Evolutionary conservation across 2,329 filamentous ascomycete species (phyloP).

Genomic region (Calonectria pseudoreteaudii): DNA sequence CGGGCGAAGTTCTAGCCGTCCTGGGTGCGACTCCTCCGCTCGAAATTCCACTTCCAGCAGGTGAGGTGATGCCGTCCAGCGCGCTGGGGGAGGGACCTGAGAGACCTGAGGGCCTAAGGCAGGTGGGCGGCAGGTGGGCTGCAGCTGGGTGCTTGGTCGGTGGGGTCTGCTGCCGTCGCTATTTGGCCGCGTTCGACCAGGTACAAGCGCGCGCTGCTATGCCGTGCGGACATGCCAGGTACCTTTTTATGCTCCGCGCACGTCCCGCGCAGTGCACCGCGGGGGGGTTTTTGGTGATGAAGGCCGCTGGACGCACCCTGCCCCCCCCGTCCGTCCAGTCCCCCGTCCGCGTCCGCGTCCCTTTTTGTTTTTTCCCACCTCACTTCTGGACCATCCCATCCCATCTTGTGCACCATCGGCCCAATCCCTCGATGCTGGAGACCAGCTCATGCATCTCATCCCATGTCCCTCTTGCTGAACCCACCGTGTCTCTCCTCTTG

Average conservation of each 20-base stretch:
- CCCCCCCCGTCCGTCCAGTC: background rate
- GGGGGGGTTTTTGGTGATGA: background rate
- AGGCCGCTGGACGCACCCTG: conserved; percentile 3
- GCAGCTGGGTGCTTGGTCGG: background rate
- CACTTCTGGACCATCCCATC: conserved; percentile 2
- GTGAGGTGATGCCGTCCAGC: background rate
- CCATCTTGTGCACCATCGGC: background rate
- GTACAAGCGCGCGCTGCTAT: background rate
- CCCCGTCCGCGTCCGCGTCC: background rate
- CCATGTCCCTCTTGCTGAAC: conserved; percentile 16
- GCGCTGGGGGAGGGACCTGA: background rate
- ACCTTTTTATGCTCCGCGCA: background rate
- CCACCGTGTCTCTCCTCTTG: background rate
- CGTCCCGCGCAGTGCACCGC: conserved; percentile 2
- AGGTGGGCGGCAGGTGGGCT: background rate
- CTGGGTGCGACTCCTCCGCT: background rate
- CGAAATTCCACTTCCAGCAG: conserved; percentile 18
- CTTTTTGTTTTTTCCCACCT: conserved; percentile 2
- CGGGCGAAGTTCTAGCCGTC: conserved; percentile 9
- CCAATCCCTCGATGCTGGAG: conserved; percentile 10
- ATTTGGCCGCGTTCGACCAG: background rate
- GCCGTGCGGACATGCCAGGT: background rate
- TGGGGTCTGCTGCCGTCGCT: conserved; percentile 2
- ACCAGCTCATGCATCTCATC: conserved; percentile 13
- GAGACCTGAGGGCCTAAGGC: background rate